Percentiles rank a stretch among this genome's conserved stretches.
Conservation (phyloP, 1,139 yeast genomes). For the Trichomonascaceae sp. region DNA sequence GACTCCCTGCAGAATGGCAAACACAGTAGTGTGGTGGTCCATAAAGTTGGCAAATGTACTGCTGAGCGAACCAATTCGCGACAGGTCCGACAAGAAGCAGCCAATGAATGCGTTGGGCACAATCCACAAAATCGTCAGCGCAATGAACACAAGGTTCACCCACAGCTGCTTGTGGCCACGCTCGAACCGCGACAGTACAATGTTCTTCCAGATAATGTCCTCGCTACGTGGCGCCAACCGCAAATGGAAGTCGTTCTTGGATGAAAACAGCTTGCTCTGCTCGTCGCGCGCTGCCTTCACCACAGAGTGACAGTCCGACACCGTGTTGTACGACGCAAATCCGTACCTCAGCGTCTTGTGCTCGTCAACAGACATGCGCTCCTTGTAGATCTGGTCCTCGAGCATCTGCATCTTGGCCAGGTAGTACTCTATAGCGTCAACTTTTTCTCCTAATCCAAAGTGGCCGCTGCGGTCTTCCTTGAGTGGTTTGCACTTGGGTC, state of each 20-base stretch:
- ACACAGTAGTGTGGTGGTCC: constrained; percentile 18
- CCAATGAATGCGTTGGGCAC: constrained; percentile 32
- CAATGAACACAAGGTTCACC: constrained; percentile 23
- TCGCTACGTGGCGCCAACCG: constrained; percentile 26
- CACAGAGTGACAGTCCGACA: constrained; percentile 18
- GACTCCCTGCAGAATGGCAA: constrained; percentile 29
- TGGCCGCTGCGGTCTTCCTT: constrained; percentile 11
- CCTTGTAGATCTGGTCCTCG: constrained; percentile 18
- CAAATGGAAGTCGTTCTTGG: constrained; percentile 9
- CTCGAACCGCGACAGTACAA: constrained; percentile 18
- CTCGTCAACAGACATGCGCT: constrained; percentile 14
- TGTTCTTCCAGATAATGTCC: constrained; percentile 28
- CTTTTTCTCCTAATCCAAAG: too few species aligned
- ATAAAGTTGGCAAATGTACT: constrained; percentile 21
- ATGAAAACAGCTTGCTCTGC: constrained; percentile 4
- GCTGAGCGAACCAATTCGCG: constrained; percentile 27
- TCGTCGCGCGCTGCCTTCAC: constrained; percentile 11
- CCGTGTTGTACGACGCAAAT: constrained; percentile 24
- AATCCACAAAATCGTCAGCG: constrained; percentile 25
- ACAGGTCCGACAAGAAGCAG: constrained; percentile 27
- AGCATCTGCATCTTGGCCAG: constrained; percentile 13
- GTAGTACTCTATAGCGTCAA: constrained; percentile 24
- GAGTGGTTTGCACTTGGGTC: constrained; percentile 13
- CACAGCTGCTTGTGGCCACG: constrained; percentile 23
- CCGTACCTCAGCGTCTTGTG: constrained; percentile 22